These are phyloP conservation scores for Salix purpurea DNA, from an alignment of 345 rosid species.

Conservation along the genomic window DNA sequence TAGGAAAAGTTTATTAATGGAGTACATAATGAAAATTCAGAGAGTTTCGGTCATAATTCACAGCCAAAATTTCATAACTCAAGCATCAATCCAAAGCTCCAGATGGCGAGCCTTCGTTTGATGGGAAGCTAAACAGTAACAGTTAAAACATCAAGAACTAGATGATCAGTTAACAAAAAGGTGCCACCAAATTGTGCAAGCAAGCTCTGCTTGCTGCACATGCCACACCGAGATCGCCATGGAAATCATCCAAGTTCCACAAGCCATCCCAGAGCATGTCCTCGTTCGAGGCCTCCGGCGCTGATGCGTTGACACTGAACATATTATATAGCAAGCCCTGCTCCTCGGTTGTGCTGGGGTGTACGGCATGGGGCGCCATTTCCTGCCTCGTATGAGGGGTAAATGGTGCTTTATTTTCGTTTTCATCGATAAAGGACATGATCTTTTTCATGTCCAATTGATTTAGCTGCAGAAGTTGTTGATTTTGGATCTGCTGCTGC, in stretches of 20 bases:
- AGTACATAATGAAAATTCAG: conserved; percentile 4
- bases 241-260: conserved; percentile 70
- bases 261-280: conserved; percentile 59
- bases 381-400: conserved; percentile 47
- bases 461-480: conserved; percentile 45
- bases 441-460: conserved; percentile 59
- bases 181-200: conserved; percentile 40
- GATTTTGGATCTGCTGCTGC: conserved; percentile 21
- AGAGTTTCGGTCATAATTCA: background rate
- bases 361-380: background rate
- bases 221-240: conserved; percentile 36
- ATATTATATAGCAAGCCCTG: conserved; percentile 19
- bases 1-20: conserved; percentile 9
- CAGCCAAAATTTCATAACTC: conserved; percentile 13
- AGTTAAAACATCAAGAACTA: background rate
- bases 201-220: conserved; percentile 39
- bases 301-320: conserved; percentile 26
- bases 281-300: conserved; percentile 33
- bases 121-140: background rate
- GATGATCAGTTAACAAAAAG: conserved; percentile 36
- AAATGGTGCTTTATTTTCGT: conserved; percentile 32
- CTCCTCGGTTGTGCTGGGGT: conserved; percentile 28
- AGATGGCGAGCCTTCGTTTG: conserved; percentile 22
- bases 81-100: conserved; percentile 21
- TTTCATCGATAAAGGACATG: conserved; percentile 52